phyloP scores from a whole-genome alignment of 106 monocot species.

The Cymbidium sinense region DNA sequence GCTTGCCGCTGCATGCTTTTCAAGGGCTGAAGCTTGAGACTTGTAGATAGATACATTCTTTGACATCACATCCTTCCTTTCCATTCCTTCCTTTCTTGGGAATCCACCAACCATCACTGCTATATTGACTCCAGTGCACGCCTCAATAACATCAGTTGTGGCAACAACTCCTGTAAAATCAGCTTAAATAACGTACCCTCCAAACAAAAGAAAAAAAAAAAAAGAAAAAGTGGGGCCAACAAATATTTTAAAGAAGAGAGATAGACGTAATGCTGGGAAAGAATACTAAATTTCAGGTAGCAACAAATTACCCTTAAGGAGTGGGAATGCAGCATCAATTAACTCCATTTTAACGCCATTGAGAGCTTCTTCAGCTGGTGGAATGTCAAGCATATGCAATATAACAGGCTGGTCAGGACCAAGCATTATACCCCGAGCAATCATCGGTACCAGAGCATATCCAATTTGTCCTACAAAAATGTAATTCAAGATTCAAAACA shows the following conservation, averaged over 20 bases:
- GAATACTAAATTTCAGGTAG: neutral
- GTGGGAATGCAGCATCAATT: constrained; percentile 58
- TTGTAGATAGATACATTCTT: constrained; percentile 74
- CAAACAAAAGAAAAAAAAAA: no score
- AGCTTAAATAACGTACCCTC: neutral
- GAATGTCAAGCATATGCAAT: constrained; percentile 66
- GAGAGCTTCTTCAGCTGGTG: constrained; percentile 28
- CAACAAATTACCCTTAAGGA: constrained; percentile 41
- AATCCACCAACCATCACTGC: constrained; percentile 66
- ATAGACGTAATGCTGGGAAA: neutral
- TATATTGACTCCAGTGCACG: constrained; percentile 55
- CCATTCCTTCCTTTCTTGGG: constrained; percentile 61
- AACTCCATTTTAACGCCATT: constrained; percentile 71
- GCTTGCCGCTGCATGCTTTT: constrained; percentile 54
- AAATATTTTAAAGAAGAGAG: neutral
- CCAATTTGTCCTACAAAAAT: constrained; percentile 61
- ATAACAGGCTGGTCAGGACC: constrained; percentile 59
- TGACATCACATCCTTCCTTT: constrained; percentile 67
- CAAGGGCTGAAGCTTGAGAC: constrained; percentile 62
- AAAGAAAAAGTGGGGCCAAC: no score
- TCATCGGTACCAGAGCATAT: constrained; percentile 67
- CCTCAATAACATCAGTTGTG: constrained; percentile 57
- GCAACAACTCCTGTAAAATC: constrained; percentile 51
- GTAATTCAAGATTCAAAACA: neutral
- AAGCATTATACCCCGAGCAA: constrained; percentile 66